Percentiles rank a stretch among this genome's conserved stretches.
Evolutionary conservation across 2,329 filamentous ascomycete genomes (phyloP).

Genomic region (Chaetothyriales sp.): DNA sequence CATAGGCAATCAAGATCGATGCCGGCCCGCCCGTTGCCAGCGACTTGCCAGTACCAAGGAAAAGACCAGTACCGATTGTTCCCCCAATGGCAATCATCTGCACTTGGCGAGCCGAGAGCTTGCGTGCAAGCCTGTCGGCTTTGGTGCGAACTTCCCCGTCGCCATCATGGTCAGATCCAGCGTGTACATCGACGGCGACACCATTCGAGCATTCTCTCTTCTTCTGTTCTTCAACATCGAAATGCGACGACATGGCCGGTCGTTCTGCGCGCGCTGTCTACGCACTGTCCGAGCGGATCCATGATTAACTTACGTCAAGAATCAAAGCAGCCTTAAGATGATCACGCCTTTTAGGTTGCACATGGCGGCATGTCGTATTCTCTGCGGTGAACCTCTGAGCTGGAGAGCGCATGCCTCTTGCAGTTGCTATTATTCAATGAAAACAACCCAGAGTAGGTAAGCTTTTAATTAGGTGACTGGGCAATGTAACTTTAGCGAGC

Average conservation of each 20-base stretch:
- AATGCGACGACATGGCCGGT: neutral
- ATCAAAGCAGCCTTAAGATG: neutral
- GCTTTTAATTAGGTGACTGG: too few species aligned
- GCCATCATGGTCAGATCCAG: conserved; percentile 35
- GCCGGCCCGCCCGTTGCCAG: conserved; percentile 55
- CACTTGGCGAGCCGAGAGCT: conserved; percentile 44
- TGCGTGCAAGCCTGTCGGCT: conserved; percentile 39
- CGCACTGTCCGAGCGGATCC: too few species aligned
- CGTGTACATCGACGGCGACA: conserved; percentile 19
- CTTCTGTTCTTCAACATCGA: neutral
- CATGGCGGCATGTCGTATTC: neutral
- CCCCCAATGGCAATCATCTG: conserved; percentile 59
- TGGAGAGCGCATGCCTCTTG: neutral
- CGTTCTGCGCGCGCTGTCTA: neutral
- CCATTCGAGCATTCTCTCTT: conserved; percentile 11
- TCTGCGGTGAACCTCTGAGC: neutral
- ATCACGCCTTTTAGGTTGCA: neutral
- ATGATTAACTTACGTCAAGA: neutral
- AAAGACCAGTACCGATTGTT: conserved; percentile 78
- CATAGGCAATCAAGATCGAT: conserved; percentile 62
- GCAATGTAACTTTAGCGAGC: too few species aligned
- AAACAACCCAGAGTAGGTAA: too few species aligned
- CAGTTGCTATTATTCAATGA: neutral
- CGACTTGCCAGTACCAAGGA: conserved; percentile 66
- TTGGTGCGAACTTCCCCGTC: conserved; percentile 35